Evolutionary conservation across 495 filamentous ascomycete species (phyloP), one percentile per base, ranked within the genome.

Genomic region (Baudoinia panamericana): DNA sequence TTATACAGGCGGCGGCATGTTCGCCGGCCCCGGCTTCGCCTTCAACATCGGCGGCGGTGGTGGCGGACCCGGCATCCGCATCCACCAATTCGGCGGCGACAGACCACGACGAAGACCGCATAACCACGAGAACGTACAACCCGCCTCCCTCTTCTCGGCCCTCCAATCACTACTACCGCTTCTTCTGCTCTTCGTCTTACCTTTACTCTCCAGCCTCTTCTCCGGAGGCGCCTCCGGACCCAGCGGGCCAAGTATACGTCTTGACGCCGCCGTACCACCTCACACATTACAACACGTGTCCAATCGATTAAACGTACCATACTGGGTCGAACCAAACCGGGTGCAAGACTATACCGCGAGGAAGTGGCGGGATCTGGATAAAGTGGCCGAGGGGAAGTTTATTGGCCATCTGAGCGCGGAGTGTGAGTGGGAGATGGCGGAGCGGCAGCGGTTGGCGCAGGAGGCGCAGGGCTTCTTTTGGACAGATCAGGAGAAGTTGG

Each of bases 381-480:
- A 73, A 46, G 68, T 63, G 41, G 88, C 82, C 30, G 87, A 95
- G 60, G 58, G 68, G 4, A 70, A 72, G 10, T 84, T 82, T 42
- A 68, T 93, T 33, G 65, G 68, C 24, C 59, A 63, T 29, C 61
- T 95, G 13, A 67, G 68, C 19, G 63, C 69, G 32, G 68, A 77
- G 43, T 97, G 90, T 59, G 79, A 86, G 40, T 33, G 41, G 27
- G 88, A 96, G 56, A 58, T 69, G 36, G 58, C 68, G 28, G 56
- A 68, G 36, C 71, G 74, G 56, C 68, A 73, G 40, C 67, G 73
- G 22, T 66, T 86, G 61, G 62, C 75, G 30, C 72, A 94, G 36
- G 80, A 82, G 22, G 87, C 90, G 2, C 75, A 81, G 52, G 88
- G 90, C 10, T 94, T 84, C 81, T 86, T 96, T 53, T 83, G 72